These are phyloP conservation scores for Gossypium sturtianum DNA, from an alignment of 345 rosid genomes.

Conservation along the genomic window DNA sequence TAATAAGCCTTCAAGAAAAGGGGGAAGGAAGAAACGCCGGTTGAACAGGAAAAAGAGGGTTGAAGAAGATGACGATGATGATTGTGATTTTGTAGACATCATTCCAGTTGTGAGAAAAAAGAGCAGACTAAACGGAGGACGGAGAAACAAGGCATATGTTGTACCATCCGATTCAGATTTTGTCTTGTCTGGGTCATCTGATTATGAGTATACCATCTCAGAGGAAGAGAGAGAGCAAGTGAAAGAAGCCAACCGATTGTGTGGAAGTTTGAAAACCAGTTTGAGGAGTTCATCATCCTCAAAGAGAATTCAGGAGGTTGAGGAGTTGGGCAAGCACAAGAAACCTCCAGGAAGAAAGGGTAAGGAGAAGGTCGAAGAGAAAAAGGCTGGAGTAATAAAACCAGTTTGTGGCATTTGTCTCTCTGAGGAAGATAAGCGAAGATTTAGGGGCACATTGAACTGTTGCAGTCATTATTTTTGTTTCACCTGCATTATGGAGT, in stretches of 20 bases:
- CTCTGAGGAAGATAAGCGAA: slow-evolving; percentile 82
- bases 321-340: slow-evolving; percentile 34
- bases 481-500: slow-evolving; percentile 90
- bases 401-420: slow-evolving; percentile 92
- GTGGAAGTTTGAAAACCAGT: slow-evolving; percentile 33
- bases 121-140: slow-evolving; percentile 28
- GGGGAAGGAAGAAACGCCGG: slow-evolving; percentile 35
- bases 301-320: slow-evolving; percentile 36
- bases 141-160: slow-evolving; percentile 38
- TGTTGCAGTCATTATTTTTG: slow-evolving; percentile 96
- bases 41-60: slow-evolving; percentile 40
- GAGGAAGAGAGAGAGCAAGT: slow-evolving; percentile 96
- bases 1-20: slow-evolving; percentile 35
- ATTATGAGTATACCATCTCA: slow-evolving; percentile 72
- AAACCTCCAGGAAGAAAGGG: slow-evolving; percentile 49
- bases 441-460: slow-evolving; percentile 71
- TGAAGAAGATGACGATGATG: slow-evolving; percentile 36
- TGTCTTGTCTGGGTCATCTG: slow-evolving; percentile 52
- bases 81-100: slow-evolving; percentile 45
- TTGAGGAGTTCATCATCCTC: slow-evolving; percentile 49
- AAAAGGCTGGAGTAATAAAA: slow-evolving; percentile 40
- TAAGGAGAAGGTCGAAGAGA: slow-evolving; percentile 73
- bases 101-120: slow-evolving; percentile 31
- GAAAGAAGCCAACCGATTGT: slow-evolving; percentile 57
- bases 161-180: slow-evolving; percentile 73